Evolutionary conservation across 1,139 yeast genomes (phyloP).

Genomic region (Geotrichum australiense): DNA sequence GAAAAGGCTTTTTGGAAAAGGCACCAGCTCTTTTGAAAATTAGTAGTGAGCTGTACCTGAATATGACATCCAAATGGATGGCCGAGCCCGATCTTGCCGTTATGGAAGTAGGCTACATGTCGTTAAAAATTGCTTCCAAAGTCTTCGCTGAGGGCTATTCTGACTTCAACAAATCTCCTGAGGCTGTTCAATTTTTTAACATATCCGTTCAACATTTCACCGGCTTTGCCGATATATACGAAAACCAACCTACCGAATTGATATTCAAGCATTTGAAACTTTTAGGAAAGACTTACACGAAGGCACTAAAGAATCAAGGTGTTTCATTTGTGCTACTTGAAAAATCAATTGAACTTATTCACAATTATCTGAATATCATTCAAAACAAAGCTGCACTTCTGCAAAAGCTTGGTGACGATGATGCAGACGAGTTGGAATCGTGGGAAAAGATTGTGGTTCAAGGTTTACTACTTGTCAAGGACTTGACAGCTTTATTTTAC

Average conservation of each 20-base stretch:
- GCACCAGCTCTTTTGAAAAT: slow-evolving; percentile 56
- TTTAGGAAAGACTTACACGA: slow-evolving; percentile 64
- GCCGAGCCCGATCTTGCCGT: slow-evolving; percentile 29
- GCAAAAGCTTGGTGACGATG: slow-evolving; percentile 37
- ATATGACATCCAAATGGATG: slow-evolving; percentile 60
- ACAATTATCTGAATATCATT: slow-evolving; percentile 51
- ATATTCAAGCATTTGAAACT: slow-evolving; percentile 68
- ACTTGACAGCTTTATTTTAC: slow-evolving; percentile 52
- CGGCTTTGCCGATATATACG: slow-evolving; percentile 48
- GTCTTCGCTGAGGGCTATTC: slow-evolving; percentile 73
- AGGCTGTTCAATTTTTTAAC: slow-evolving; percentile 54
- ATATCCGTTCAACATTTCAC: slow-evolving; percentile 55
- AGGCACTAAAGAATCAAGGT: slow-evolving; percentile 52
- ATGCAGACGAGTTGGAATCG: slow-evolving; percentile 37
- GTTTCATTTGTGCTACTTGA: slow-evolving; percentile 68
- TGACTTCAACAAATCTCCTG: slow-evolving; percentile 53
- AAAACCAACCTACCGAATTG: slow-evolving; percentile 44
- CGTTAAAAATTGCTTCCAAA: slow-evolving; percentile 68
- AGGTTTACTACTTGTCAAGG: slow-evolving; percentile 59
- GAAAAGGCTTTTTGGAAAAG: slow-evolving; percentile 69
- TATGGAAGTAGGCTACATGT: slow-evolving; percentile 68
- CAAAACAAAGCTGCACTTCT: slow-evolving; percentile 57
- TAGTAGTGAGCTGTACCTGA: slow-evolving; percentile 51
- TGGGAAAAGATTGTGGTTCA: slow-evolving; percentile 76
- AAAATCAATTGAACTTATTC: slow-evolving; percentile 51